Evolutionary conservation across 495 filamentous ascomycete species (phyloP), one percentile per base, ranked within the genome.

Genomic region (Aspergillus incahuasiensis): DNA sequence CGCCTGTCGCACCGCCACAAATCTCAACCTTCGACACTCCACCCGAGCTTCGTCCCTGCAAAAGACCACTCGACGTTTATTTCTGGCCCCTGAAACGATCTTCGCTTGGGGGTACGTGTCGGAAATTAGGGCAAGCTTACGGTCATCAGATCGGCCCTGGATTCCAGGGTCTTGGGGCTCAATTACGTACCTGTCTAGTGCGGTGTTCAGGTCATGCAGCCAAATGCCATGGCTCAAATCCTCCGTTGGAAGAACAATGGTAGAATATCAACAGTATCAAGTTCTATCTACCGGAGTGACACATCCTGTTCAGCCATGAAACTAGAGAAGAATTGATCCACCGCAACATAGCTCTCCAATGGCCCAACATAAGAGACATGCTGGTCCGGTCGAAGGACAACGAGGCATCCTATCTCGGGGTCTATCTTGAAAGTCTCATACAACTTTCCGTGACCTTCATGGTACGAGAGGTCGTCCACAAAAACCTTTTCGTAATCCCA

Each of bases 1-100:
- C 5, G 25, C 44, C 16, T 22, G 38, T 1, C 25, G 60, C 60
- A 62, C 60, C 60, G 60, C 60, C 60, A 59, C 60, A 55, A 20
- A 25, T 57, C 40, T n/a, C n/a, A n/a, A 51, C 48, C 45, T 55
- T 28, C 40, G 25, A 51, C 45, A 48, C 58, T 61, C 59, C 59
- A 61, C 52, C 25, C 16, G 40, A 55, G 50, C 55, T 58, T 55
- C 49, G 48, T 45, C 19, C 32, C 32, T 11, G 32, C 13, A 40
- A 34, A 44, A 8, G 25, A 32, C 22, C 34, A 53, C 38, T 40
- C 38, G 38, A 40, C 34, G 2, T 40, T 40, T 3, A 35, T 35
- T 35, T 11, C 32, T 30, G 8, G 21, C 59, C 59, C 59, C 59
- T 62, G 59, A 62, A 62, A 41, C 18, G 45, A 57, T 55, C 46